Evolutionary conservation across 805 yeast species (phyloP).

Genomic region (Wickerhamomyces silvicola): DNA sequence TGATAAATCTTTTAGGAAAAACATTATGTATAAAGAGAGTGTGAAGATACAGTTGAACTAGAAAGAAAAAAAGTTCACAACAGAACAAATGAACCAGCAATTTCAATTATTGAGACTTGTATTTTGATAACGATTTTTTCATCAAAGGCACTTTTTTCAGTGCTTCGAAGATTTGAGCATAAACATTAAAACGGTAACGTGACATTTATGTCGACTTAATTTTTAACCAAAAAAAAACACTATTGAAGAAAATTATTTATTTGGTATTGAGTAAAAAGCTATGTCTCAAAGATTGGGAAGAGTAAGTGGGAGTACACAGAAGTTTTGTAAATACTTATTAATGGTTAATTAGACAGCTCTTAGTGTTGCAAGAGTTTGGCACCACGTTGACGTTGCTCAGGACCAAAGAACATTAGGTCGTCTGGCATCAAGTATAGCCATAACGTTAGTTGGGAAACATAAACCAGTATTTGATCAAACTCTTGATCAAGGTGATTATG

Average conservation of each 20-base stretch:
- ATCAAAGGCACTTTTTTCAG: too few species aligned
- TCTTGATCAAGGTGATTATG: constrained; percentile 91
- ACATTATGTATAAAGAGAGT: constrained; percentile 22
- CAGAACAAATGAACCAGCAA: too few species aligned
- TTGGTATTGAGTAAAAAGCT: neutral
- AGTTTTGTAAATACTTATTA: constrained; percentile 1
- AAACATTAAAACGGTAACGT: too few species aligned
- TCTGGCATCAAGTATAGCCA: constrained; percentile 82
- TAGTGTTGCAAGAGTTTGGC: constrained; percentile 88
- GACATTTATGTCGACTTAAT: neutral
- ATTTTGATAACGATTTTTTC: too few species aligned
- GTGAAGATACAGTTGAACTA: neutral
- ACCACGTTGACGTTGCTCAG: constrained; percentile 83
- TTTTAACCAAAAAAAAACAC: neutral
- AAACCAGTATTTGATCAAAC: constrained; percentile 81
- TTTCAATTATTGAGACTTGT: too few species aligned
- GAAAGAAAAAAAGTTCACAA: too few species aligned
- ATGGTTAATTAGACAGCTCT: constrained; percentile 42
- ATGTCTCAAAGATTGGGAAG: constrained; percentile 26
- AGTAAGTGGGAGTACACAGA: constrained; percentile 7
- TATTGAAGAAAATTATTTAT: neutral
- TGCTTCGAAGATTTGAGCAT: too few species aligned
- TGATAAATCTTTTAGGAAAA: constrained; percentile 74
- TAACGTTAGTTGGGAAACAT: constrained; percentile 91
- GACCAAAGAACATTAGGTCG: constrained; percentile 89